Base-by-base conservation (phyloP, 495 filamentous ascomycete species). In the Melanomma pulvis-pyrius region DNA sequence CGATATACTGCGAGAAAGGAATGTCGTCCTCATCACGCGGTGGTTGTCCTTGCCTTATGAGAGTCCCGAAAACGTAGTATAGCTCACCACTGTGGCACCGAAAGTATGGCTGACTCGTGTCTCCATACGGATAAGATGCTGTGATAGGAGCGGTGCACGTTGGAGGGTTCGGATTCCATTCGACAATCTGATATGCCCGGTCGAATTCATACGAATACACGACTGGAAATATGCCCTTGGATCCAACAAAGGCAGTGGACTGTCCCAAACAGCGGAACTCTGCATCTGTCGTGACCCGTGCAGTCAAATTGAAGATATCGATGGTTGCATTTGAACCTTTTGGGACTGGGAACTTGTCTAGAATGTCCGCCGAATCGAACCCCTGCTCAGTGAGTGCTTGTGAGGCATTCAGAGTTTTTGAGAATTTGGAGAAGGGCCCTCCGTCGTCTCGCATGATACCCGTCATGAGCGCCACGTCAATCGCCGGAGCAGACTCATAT, bases 191-290 rank as follows among this genome's bases (percentile, higher is more conserved):
- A 68, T 86, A 86, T 2, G 76, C 77, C 2, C 82, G 71, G 70
- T 84, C 79, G 68, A 85, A 83, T 66, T 84, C 82, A 67, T 75
- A 82, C 68, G 78, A 81, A 58, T 75, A 83, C 17, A 56, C 66
- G 15, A 12, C 65, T 25, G 57, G 62, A 65, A 71, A 83, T 58
- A 54, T 74, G 73, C 46, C 47, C 72, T 17, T 57, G 5, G 28
- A 77, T 52, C 21, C 77, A 0, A 75, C 67, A 64, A 73, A 74
- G n/a, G 77, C 78, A 12, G 82, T 84, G 17, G 79, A 79, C 41
- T 83, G 77, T 73, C 76, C 77, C 22, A 79, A 67, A 68, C 82
- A 85, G n/a, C 81, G 76, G 74, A 84, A 83, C 32, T 79, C 74
- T 29, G 73, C 77, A 68, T 84, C 81, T 1, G 81, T 84, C 19